These are phyloP conservation scores for Clitocybe nebularis DNA, from an alignment of 1,284 basidiomycete genomes.

Conservation along the genomic window DNA sequence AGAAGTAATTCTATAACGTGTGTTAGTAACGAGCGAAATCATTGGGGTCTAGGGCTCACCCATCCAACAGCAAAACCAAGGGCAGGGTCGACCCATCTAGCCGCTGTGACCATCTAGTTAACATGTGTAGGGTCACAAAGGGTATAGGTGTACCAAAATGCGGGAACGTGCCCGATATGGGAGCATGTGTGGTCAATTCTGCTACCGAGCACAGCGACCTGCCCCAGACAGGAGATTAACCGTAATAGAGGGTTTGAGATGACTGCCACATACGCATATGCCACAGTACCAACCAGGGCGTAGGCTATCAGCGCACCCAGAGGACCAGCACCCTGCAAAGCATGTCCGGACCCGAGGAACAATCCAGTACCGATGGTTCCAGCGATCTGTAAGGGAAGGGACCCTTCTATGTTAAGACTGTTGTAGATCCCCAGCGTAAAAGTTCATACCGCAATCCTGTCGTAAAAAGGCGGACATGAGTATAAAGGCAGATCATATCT, in stretches of 20 bases:
- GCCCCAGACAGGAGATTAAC: no score
- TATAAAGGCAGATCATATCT: slow-evolving; percentile 3
- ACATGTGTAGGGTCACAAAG: no score
- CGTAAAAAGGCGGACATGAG: slow-evolving; percentile 7
- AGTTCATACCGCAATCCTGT: slow-evolving; percentile 55
- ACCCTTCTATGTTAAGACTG: not conserved
- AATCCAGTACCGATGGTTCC: slow-evolving; percentile 77
- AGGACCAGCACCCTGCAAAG: slow-evolving; percentile 53
- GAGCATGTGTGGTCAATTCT: slow-evolving; percentile 70
- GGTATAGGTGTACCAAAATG: slow-evolving; percentile 49
- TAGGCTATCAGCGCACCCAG: slow-evolving; percentile 62
- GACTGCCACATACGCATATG: slow-evolving; percentile 47
- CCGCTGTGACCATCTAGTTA: slow-evolving; percentile 45
- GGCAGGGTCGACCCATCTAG: slow-evolving; percentile 74
- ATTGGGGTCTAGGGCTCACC: no score
- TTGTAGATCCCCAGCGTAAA: not conserved
- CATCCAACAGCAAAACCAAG: slow-evolving; percentile 68
- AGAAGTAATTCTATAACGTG: slow-evolving; percentile 29
- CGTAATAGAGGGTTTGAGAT: no score
- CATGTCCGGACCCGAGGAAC: slow-evolving; percentile 75
- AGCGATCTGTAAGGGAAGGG: slow-evolving; percentile 44
- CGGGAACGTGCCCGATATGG: slow-evolving; percentile 72
- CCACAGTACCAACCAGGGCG: slow-evolving; percentile 54
- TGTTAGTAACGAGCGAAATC: slow-evolving; percentile 15
- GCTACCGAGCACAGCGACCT: slow-evolving; percentile 62